Conservation (phyloP, 352 stramenopile genomes). For the Phytopythium delawarense region DNA sequence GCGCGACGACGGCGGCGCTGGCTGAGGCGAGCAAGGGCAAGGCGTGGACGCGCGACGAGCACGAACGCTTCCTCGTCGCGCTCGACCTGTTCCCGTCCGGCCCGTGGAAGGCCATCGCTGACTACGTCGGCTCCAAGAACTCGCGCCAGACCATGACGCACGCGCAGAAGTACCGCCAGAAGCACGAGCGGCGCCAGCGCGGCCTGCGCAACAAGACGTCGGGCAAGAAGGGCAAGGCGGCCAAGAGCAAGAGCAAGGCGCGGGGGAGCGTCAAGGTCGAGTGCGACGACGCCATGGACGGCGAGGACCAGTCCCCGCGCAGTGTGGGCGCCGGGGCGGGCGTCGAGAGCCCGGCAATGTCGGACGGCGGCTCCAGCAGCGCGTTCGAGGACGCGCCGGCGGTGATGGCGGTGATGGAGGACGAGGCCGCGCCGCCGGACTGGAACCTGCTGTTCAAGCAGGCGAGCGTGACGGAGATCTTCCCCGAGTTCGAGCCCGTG, state of each 20-base stretch:
- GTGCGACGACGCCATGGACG: slow-evolving; percentile 7
- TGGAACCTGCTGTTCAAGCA: slow-evolving; percentile 18
- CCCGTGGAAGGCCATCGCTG: slow-evolving; percentile 58
- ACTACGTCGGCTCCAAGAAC: slow-evolving; percentile 59
- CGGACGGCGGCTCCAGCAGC: not conserved
- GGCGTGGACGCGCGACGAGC: slow-evolving; percentile 48
- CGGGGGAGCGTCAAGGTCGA: not conserved
- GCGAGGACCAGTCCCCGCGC: slow-evolving; percentile 17
- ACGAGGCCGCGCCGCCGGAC: slow-evolving; percentile 5
- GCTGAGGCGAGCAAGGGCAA: slow-evolving; percentile 53
- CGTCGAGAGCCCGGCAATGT: not conserved
- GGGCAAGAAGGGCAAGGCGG: slow-evolving; percentile 14
- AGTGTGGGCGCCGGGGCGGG: not conserved
- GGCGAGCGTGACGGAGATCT: slow-evolving; percentile 36
- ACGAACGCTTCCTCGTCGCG: slow-evolving; percentile 53
- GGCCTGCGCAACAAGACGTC: slow-evolving; percentile 40
- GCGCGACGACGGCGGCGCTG: slow-evolving; percentile 13
- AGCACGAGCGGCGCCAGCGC: slow-evolving; percentile 50
- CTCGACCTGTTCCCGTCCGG: slow-evolving; percentile 52
- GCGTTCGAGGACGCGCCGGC: not conserved
- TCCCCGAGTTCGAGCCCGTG: slow-evolving; percentile 40
- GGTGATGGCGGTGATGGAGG: not conserved
- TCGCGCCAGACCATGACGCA: slow-evolving; percentile 93
- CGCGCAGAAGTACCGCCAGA: slow-evolving; percentile 91
- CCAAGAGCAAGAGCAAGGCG: slow-evolving; percentile 6